Base-by-base conservation (phyloP, 2,329 filamentous ascomycete genomes). In the Cercospora canescens region DNA sequence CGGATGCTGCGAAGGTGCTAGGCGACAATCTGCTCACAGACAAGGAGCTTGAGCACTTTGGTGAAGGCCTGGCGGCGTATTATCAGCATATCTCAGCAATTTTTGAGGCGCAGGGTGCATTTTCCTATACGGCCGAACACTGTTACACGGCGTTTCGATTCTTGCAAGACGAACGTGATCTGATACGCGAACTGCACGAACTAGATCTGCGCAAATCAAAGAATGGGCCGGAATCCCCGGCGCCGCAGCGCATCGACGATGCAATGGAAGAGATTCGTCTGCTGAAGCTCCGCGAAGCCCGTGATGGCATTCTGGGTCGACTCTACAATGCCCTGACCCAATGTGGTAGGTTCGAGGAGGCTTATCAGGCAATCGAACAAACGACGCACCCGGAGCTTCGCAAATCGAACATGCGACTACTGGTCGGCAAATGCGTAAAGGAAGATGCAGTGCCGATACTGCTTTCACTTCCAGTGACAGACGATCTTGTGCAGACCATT, bases 41-140 rank as follows among this genome's bases (percentile, higher is more conserved):
- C 62, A 88, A 89, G 2, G 92, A 97, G 70, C 90, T 89, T 12
- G 82, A 84, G 61, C 82, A 77, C 60, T 89, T 90, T 74, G 85
- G 93, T 75, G 87, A 87, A 63, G 95, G 94, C 1, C 84, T 94
- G 45, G 86, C 92, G 5, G 89, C 87, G 69, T 99, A 97, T 80
- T 96, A 96, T 78, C 88, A 90, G 48, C 95, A 99, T 77, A 87
- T 98, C 59, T 86, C 94, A 12, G 85, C 88, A 21, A 84, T 99
- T 1, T 98, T 91, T 75, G 94, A 97, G 76, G 87, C 87, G 71
- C 86, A 88, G 50, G 91, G 89, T 71, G 88, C 90, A 0, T 92
- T 91, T 77, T 91, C 91, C 1, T 91, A 91, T 73, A 92, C 96
- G 45, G 87, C 93, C 6, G 92, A 96, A 70, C 97, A 97, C 81